Evolutionary conservation across 2,329 filamentous ascomycete species (phyloP).

Genomic region (Aspergillus fischeri): DNA sequence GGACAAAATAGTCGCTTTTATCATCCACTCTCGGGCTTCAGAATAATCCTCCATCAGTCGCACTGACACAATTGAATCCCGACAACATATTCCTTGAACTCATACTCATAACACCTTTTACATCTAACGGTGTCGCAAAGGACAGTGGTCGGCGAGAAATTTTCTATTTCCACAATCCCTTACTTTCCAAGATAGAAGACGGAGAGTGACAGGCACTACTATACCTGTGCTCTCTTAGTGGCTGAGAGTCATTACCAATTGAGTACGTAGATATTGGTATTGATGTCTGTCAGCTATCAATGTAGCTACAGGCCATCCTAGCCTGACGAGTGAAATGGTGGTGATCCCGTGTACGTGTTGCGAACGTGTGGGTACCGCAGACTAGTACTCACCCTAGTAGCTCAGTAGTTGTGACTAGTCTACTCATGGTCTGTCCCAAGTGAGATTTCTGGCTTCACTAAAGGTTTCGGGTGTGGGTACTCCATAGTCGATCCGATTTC

Average conservation of each 20-base stretch:
- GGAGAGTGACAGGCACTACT: background rate
- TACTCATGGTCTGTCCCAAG: conserved; percentile 5
- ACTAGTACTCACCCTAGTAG: background rate
- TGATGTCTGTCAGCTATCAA: background rate
- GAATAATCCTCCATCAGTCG: too few relatives aligned
- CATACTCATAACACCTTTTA: too few relatives aligned
- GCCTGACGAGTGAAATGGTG: conserved; percentile 11
- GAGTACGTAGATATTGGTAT: background rate
- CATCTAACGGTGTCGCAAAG: too few relatives aligned
- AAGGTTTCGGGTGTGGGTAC: background rate
- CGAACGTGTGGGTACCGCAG: conserved; percentile 13
- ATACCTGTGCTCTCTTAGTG: background rate
- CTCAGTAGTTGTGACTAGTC: background rate
- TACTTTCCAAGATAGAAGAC: too few relatives aligned
- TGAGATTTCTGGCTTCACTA: conserved; percentile 4
- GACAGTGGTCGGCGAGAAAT: too few relatives aligned
- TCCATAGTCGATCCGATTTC: background rate
- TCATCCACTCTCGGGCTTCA: too few relatives aligned
- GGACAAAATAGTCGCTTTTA: background rate
- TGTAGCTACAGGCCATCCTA: background rate
- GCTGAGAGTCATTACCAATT: background rate
- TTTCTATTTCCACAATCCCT: too few relatives aligned
- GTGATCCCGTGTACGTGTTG: conserved; percentile 8
- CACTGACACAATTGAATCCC: background rate
- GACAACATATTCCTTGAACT: background rate